Conservation (phyloP, 108 stramenopile genomes). For the Conticribra guillardii region DNA sequence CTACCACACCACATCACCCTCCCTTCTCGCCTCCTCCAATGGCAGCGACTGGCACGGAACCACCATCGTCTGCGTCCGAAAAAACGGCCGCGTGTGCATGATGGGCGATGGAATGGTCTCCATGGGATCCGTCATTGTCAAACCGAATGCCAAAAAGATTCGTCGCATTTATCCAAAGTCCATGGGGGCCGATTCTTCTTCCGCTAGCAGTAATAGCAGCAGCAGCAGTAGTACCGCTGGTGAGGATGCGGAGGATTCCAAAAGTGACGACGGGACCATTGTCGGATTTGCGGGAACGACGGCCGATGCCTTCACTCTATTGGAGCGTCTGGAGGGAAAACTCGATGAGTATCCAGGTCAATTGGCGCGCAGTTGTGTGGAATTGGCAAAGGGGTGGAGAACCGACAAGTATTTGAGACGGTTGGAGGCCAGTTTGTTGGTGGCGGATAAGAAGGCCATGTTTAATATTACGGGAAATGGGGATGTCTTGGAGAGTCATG, state of each 20-base stretch:
- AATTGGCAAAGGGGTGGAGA: slow-evolving; percentile 98
- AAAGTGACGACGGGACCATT: slow-evolving; percentile 68
- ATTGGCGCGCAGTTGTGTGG: slow-evolving; percentile 91
- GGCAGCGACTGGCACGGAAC: slow-evolving; percentile 52
- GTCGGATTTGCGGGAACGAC: slow-evolving; percentile 98
- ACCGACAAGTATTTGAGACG: slow-evolving; percentile 97
- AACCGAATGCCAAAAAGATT: slow-evolving; percentile 96
- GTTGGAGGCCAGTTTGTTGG: slow-evolving; percentile 91
- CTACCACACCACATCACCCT: slow-evolving; percentile 15
- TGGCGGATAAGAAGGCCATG: slow-evolving; percentile 83
- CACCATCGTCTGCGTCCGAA: slow-evolving; percentile 95
- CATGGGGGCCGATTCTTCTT: background rate
- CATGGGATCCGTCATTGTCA: slow-evolving; percentile 91
- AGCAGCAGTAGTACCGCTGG: background rate
- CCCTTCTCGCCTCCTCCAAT: slow-evolving; percentile 25
- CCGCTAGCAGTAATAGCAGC: too few species aligned
- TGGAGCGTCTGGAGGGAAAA: slow-evolving; percentile 96
- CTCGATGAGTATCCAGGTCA: slow-evolving; percentile 97
- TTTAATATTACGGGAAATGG: slow-evolving; percentile 97
- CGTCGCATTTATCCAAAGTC: slow-evolving; percentile 75
- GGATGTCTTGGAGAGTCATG: slow-evolving; percentile 94
- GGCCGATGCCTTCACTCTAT: slow-evolving; percentile 96
- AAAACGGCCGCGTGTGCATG: slow-evolving; percentile 96
- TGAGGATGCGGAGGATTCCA: background rate
- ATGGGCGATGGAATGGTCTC: slow-evolving; percentile 99